Evolutionary conservation across 2,329 filamentous ascomycete species (phyloP), one percentile per base, ranked within the genome.

Genomic region (Pezicula rhizophila): DNA sequence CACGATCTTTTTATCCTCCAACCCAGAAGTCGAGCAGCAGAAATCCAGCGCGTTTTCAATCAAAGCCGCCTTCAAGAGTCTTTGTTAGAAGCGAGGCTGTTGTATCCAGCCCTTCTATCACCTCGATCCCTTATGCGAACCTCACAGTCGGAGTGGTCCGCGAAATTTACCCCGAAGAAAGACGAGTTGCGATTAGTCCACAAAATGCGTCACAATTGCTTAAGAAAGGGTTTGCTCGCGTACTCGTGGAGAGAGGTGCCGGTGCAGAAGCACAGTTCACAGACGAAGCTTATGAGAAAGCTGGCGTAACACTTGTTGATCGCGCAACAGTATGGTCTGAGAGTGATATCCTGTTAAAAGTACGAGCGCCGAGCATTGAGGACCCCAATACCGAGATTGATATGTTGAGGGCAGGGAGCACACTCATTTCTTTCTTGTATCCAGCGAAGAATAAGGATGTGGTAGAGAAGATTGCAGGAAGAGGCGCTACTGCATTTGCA

Each of bases 101-200:
- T 26, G 53, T 54, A 12, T 48, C 45, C 15, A 18, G 47, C 8
- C 52, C 58, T 33, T 50, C 54, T 5, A 50, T 57, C 7, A 52
- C 42, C n/a, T 48, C 57, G 8, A 61, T 49, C 7, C 87, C 89
- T 0, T 95, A 90, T 66, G 71, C 77, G 17, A 73, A 83, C 40
- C 76, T 95, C 48, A 86, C 82, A 4, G 81, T 96, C 42, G 89
- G 89, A 50, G 79, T 93, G 4, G 89, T 89, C 12, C 80, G 78
- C 50, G 90, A 96, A 67, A 85, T 80, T n/a, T 89, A 79, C 60
- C 79, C 82, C 1, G 80, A 84, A 50, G 90, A 96, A 70, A 82
- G 85, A 38, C 86, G 90, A 45, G 89, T 95, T 12, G 88, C 90
- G 26, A 76, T 95, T 48, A 92, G 88, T 0, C 90, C 90, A 1